Conservation (phyloP, 768 basidiomycete genomes). For the Austroboletus festivus region DNA sequence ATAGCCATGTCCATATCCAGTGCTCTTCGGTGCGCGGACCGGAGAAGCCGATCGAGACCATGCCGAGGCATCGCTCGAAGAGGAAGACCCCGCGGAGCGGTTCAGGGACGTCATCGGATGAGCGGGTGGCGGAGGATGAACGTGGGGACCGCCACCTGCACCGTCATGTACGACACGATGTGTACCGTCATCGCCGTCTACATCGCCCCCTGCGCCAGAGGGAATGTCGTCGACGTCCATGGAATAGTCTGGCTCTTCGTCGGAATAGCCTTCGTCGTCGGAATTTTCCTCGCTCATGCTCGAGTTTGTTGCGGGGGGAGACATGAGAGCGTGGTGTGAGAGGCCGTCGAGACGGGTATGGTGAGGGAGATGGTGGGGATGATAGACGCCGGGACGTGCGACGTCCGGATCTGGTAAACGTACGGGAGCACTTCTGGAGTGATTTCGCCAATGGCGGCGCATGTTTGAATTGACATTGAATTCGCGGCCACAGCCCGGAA, state of each 20-base stretch:
- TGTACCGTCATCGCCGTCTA: slow-evolving; percentile 14
- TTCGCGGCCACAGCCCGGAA: slow-evolving; percentile 67
- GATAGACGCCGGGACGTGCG: slow-evolving; percentile 7
- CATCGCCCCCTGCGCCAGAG: neutral
- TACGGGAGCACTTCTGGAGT: slow-evolving; percentile 33
- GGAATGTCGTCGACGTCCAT: slow-evolving; percentile 23
- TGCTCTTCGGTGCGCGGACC: slow-evolving; percentile 10
- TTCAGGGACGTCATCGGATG: slow-evolving; percentile 8
- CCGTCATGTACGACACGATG: neutral
- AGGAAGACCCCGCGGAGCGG: slow-evolving; percentile 20
- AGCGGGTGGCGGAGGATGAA: neutral
- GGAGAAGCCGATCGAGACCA: slow-evolving; percentile 29
- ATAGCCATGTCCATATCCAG: slow-evolving; percentile 10
- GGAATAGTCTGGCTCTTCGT: slow-evolving; percentile 18
- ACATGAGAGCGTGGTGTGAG: slow-evolving; percentile 19
- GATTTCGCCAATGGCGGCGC: slow-evolving; percentile 76
- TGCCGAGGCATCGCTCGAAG: slow-evolving; percentile 21
- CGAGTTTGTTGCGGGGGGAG: slow-evolving; percentile 29
- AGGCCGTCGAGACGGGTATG: neutral
- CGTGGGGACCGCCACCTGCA: neutral
- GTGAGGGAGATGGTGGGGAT: slow-evolving; percentile 11
- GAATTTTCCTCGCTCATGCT: slow-evolving; percentile 29
- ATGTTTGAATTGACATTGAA: slow-evolving; percentile 87
- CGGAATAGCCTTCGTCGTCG: slow-evolving; percentile 26
- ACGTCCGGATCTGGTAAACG: slow-evolving; percentile 23